Percentiles rank a stretch among this genome's conserved stretches.
These are phyloP conservation scores for Cyberlindnera sargentensis DNA, from an alignment of 805 yeast species.

Conservation along the genomic window DNA sequence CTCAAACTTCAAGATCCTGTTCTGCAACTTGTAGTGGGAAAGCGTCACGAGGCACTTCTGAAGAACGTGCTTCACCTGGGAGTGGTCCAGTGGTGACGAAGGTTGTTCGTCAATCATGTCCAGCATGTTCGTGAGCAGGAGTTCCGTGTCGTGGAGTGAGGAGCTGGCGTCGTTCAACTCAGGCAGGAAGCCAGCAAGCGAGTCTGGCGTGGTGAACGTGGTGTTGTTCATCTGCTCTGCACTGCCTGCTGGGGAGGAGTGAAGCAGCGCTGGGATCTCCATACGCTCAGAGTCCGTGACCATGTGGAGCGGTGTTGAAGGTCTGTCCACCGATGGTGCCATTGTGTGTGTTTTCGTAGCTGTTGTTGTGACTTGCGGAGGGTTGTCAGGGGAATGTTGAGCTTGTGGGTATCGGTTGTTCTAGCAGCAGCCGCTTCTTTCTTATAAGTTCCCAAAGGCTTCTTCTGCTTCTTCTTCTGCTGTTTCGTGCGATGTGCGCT, in stretches of 20 bases:
- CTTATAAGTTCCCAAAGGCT: not conserved
- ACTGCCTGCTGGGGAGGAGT: not conserved
- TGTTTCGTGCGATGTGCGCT: not conserved
- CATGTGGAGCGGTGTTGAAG: not conserved
- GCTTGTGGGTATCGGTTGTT: too few species aligned
- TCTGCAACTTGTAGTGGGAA: slow-evolving; percentile 18
- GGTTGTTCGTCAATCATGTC: not conserved
- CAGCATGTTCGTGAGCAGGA: not conserved
- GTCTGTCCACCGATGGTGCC: not conserved
- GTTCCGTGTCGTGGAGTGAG: not conserved
- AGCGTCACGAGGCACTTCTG: slow-evolving; percentile 11
- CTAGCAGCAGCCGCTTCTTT: too few species aligned
- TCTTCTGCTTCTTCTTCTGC: not conserved
- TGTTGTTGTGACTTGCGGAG: not conserved
- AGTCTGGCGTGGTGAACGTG: not conserved
- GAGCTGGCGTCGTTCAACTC: not conserved
- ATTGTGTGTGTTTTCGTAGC: not conserved
- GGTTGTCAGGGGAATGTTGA: too few species aligned
- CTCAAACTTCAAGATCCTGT: slow-evolving; percentile 14
- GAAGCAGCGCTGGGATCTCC: not conserved
- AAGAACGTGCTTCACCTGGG: not conserved
- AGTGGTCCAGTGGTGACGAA: not conserved
- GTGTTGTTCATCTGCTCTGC: not conserved
- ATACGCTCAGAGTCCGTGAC: not conserved
- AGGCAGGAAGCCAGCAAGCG: not conserved